Percentiles rank a stretch among this genome's conserved stretches.
Conservation (phyloP, 805 yeast genomes). For the Brettanomyces bruxellensis region DNA sequence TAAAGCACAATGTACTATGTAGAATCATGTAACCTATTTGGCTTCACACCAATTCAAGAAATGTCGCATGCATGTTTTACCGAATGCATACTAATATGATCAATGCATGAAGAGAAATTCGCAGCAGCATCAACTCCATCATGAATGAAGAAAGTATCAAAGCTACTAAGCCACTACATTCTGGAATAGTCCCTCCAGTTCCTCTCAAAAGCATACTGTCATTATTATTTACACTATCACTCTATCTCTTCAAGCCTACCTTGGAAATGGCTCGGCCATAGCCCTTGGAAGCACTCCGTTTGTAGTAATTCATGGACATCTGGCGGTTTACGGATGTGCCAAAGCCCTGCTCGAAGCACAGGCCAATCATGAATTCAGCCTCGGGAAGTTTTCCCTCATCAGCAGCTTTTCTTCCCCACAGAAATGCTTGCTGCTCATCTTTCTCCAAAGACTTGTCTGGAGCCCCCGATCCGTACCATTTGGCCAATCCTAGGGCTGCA, state of each 20-base stretch:
- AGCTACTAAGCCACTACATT: too few relatives aligned
- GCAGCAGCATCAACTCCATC: too few relatives aligned
- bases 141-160: too few relatives aligned
- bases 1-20: too few relatives aligned
- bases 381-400: constrained; percentile 44
- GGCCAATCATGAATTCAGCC: constrained; percentile 64
- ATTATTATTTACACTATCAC: constrained; percentile 5
- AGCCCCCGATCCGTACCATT: constrained; percentile 72
- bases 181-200: too few relatives aligned
- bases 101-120: too few relatives aligned
- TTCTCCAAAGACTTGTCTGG: constrained; percentile 36
- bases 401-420: constrained; percentile 59
- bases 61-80: too few relatives aligned
- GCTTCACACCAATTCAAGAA: too few relatives aligned
- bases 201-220: too few relatives aligned
- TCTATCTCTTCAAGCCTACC: constrained; percentile 13
- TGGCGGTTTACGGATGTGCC: constrained; percentile 37
- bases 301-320: constrained; percentile 41
- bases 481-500: constrained; percentile 64
- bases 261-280: constrained; percentile 44
- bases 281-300: constrained; percentile 53
- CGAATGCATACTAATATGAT: too few relatives aligned
- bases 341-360: constrained; percentile 58
- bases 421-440: constrained; percentile 56
- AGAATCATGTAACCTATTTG: too few relatives aligned